Percentiles rank a stretch among this genome's conserved stretches.
These are phyloP conservation scores for Fraxinus paxiana DNA, from an alignment of 305 asterid genomes.

Conservation along the genomic window DNA sequence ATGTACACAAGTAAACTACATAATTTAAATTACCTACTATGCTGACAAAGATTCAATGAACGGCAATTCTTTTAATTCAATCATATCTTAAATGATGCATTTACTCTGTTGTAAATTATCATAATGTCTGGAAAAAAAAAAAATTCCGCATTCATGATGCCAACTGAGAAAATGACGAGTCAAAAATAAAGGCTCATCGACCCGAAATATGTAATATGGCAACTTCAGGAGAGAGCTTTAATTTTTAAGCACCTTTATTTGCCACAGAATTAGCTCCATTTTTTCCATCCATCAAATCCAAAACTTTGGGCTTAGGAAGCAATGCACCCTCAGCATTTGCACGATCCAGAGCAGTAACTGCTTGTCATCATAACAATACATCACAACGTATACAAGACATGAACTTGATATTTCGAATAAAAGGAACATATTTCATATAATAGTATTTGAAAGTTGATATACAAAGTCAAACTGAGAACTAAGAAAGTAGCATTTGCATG, in stretches of 20 bases:
- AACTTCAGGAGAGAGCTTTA: not conserved
- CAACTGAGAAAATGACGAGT: not conserved
- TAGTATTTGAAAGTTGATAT: not conserved
- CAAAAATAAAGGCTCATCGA: not conserved
- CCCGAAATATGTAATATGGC: not conserved
- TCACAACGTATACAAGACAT: slow-evolving; percentile 3
- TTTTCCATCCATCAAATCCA: slow-evolving; percentile 37
- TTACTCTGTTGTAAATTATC: not conserved
- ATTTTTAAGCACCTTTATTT: slow-evolving; percentile 44
- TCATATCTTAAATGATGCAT: not conserved
- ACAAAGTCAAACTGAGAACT: not conserved
- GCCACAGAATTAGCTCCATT: slow-evolving; percentile 29
- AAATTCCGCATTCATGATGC: not conserved
- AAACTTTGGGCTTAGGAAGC: slow-evolving; percentile 63
- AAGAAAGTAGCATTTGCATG: not conserved
- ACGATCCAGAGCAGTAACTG: slow-evolving; percentile 83
- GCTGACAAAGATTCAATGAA: not conserved
- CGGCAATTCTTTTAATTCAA: not conserved
- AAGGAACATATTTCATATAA: not conserved
- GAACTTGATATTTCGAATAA: not conserved
- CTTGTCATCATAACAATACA: slow-evolving; percentile 18
- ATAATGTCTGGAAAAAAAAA: not conserved
- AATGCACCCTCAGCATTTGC: slow-evolving; percentile 66
- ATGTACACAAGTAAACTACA: not conserved
- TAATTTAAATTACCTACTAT: not conserved